phyloP scores from a whole-genome alignment of 2,329 filamentous ascomycete genomes.

The Penicillium occitanis region DNA sequence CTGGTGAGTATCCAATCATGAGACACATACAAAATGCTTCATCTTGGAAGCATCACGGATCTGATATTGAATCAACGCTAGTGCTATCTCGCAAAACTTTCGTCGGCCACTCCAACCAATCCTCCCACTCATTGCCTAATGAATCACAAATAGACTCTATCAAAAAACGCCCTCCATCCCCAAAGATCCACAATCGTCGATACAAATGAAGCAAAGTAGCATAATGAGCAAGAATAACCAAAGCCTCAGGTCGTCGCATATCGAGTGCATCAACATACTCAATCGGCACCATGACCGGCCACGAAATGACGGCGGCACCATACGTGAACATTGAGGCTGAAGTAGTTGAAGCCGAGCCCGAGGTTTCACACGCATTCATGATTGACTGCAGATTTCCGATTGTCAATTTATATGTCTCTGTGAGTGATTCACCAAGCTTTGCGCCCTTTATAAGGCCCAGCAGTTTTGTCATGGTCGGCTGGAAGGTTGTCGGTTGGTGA shows the following conservation, averaged over 20 bases:
- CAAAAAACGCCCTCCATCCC: constrained; percentile 29
- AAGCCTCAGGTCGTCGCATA: constrained; percentile 34
- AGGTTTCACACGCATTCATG: neutral
- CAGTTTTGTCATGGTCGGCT: neutral
- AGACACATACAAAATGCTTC: neutral
- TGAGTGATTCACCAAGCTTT: neutral
- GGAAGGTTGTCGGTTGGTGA: neutral
- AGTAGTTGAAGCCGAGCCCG: neutral
- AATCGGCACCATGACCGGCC: constrained; percentile 31
- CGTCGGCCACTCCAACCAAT: constrained; percentile 2
- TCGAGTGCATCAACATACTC: constrained; percentile 32
- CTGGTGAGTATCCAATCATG: neutral
- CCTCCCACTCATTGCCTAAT: constrained; percentile 28
- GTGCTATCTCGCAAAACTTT: constrained; percentile 23
- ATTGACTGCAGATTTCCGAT: constrained; percentile 2
- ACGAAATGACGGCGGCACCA: neutral
- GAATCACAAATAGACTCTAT: constrained; percentile 25
- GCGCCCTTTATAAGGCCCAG: neutral
- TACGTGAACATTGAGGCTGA: neutral
- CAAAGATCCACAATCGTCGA: constrained; percentile 36
- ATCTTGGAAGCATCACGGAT: neutral
- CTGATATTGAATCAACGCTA: neutral
- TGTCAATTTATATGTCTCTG: neutral
- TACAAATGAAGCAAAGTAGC: constrained; percentile 36
- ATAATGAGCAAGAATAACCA: constrained; percentile 41